phyloP scores from a whole-genome alignment of 176 grass and related monocot genomes.

The Oryza coarctata region DNA sequence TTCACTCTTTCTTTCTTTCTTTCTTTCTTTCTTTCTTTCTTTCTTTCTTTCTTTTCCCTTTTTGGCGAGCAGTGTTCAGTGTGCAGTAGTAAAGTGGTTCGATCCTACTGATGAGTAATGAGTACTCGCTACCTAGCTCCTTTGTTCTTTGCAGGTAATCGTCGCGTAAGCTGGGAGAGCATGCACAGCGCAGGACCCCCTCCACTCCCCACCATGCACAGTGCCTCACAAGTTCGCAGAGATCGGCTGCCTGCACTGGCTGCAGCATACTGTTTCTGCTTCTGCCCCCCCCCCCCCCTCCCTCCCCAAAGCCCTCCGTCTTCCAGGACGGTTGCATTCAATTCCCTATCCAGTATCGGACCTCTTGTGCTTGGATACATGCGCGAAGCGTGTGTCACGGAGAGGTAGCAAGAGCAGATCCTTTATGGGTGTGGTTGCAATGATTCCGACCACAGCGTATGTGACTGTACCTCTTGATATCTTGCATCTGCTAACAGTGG shows the following conservation, averaged over 20 bases:
- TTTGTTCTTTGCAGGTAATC: slow-evolving; percentile 15
- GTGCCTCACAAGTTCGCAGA: slow-evolving; percentile 25
- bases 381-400: not conserved
- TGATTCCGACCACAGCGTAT: not conserved
- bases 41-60: not conserved
- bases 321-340: slow-evolving; percentile 18
- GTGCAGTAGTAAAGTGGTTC: slow-evolving; percentile 23
- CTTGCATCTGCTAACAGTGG: not conserved
- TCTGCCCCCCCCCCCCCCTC: not conserved
- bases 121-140: not conserved
- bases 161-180: slow-evolving; percentile 16
- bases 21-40: no score
- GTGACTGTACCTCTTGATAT: not conserved
- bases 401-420: not conserved
- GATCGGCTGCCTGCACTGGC: slow-evolving; percentile 5
- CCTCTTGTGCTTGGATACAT: not conserved
- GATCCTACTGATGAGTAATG: not conserved
- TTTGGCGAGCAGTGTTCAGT: not conserved
- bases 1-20: no score
- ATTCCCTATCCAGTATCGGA: slow-evolving; percentile 27
- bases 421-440: not conserved
- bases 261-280: slow-evolving; percentile 27
- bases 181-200: slow-evolving; percentile 16
- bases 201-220: not conserved
- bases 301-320: slow-evolving; percentile 1